These are phyloP conservation scores for Calonectria hongkongensis DNA, from an alignment of 2,329 filamentous ascomycete species.

Conservation along the genomic window DNA sequence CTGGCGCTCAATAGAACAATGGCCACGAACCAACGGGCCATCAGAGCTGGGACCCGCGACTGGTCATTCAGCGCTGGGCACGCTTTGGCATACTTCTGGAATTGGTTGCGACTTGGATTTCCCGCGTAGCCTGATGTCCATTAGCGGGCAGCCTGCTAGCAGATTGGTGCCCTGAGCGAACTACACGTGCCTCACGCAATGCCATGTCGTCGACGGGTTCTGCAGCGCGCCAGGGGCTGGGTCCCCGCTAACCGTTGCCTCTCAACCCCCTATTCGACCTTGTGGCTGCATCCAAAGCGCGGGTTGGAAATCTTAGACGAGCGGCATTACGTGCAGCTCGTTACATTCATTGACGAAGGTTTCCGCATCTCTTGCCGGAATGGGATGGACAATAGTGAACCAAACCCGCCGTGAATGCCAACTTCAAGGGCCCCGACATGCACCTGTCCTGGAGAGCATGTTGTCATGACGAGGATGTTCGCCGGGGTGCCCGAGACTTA, in stretches of 20 bases:
- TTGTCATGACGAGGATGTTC: conserved; percentile 5
- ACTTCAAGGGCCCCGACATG: conserved; percentile 7
- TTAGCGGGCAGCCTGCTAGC: not conserved
- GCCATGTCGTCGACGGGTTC: conserved; percentile 22
- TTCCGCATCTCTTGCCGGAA: conserved; percentile 6
- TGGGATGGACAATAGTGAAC: not conserved
- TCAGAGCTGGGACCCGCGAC: not conserved
- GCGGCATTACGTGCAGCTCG: conserved; percentile 1
- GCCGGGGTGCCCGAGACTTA: conserved; percentile 9
- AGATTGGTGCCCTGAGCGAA: conserved; percentile 15
- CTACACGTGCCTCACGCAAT: not conserved
- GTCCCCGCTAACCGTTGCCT: conserved; percentile 12
- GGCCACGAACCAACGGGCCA: not conserved
- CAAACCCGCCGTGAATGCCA: conserved; percentile 8
- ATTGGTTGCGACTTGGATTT: not conserved
- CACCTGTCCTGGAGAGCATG: conserved; percentile 1
- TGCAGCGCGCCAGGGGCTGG: conserved; percentile 28
- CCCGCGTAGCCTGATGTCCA: not conserved
- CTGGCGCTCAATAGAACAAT: not conserved
- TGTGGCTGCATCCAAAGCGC: not conserved
- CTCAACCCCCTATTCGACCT: conserved; percentile 31
- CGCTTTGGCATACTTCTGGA: not conserved
- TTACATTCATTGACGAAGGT: conserved; percentile 15
- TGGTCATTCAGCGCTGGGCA: not conserved
- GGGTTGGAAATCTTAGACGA: not conserved